Percentiles rank a stretch among this genome's conserved stretches.
phyloP scores from a whole-genome alignment of 805 yeast genomes.

The Metschnikowia proteae region DNA sequence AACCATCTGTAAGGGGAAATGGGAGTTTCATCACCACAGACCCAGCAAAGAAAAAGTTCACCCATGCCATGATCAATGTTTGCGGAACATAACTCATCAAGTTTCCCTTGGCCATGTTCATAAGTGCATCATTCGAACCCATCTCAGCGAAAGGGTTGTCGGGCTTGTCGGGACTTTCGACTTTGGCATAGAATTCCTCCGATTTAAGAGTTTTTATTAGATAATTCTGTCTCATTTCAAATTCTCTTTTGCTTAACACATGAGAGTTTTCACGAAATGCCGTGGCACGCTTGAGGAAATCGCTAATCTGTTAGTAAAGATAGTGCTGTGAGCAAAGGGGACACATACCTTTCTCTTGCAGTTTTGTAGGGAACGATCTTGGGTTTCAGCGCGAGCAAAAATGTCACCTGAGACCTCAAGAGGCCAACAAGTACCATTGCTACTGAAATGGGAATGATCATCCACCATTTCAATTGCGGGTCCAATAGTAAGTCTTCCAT shows the following conservation, averaged over 20 bases:
- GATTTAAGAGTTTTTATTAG: conserved; percentile 46
- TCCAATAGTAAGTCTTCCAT: conserved; percentile 44
- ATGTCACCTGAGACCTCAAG: conserved; percentile 63
- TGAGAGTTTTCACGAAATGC: conserved; percentile 52
- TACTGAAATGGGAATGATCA: conserved; percentile 78
- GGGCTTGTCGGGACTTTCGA: conserved; percentile 34
- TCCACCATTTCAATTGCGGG: conserved; percentile 85
- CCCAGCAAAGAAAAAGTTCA: conserved; percentile 88
- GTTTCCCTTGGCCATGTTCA: conserved; percentile 76
- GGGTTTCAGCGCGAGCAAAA: conserved; percentile 55
- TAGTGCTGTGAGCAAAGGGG: not conserved
- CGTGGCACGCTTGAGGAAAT: conserved; percentile 57
- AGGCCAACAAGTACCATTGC: conserved; percentile 89
- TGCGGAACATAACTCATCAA: conserved; percentile 86
- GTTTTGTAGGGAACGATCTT: conserved; percentile 50
- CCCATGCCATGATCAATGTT: conserved; percentile 94
- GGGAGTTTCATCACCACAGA: conserved; percentile 79
- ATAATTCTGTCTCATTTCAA: conserved; percentile 48
- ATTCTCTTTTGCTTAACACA: conserved; percentile 50
- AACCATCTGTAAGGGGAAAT: conserved; percentile 83
- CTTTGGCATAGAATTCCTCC: conserved; percentile 55
- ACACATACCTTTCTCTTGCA: conserved; percentile 45
- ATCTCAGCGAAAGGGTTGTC: conserved; percentile 71
- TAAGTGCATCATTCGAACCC: conserved; percentile 63
- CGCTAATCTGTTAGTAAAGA: conserved; percentile 26